Conservation (phyloP, 1,284 basidiomycete species). For the Trametes hirsuta region DNA sequence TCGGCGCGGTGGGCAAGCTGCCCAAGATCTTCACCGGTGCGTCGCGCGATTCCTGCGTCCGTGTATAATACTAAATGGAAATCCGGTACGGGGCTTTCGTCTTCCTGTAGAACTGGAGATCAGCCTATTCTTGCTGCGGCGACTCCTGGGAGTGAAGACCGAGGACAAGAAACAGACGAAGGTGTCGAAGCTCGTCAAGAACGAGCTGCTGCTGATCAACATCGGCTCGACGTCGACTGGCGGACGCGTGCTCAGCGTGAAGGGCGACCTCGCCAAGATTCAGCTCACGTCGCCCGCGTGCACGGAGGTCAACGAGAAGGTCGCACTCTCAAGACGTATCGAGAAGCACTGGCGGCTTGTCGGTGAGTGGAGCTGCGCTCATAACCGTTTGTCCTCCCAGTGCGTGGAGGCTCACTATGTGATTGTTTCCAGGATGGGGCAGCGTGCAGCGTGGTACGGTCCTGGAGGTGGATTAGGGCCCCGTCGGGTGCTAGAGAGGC, state of each 20-base stretch:
- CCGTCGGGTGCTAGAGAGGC: neutral
- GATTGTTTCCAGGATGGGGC: constrained; percentile 49
- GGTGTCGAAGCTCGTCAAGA: constrained; percentile 90
- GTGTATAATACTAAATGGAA: neutral
- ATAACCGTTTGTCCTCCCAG: neutral
- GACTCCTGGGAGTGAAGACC: constrained; percentile 96
- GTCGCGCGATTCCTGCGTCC: constrained; percentile 22
- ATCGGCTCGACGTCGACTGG: constrained; percentile 95
- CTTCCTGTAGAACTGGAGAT: constrained; percentile 77
- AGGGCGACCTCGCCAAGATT: constrained; percentile 92
- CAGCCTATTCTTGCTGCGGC: constrained; percentile 89
- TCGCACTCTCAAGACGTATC: constrained; percentile 88
- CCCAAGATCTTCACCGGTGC: constrained; percentile 91
- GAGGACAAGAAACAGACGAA: constrained; percentile 99
- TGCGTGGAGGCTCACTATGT: constrained; percentile 2
- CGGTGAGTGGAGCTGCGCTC: constrained; percentile 49
- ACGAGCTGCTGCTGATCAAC: constrained; percentile 93
- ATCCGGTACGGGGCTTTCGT: neutral
- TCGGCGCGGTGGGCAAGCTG: constrained; percentile 92
- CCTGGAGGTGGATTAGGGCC: constrained; percentile 49
- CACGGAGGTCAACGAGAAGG: constrained; percentile 94
- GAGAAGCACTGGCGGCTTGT: constrained; percentile 98
- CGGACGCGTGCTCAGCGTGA: constrained; percentile 89
- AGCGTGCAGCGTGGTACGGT: constrained; percentile 60
- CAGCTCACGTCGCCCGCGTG: constrained; percentile 91